phyloP scores from a whole-genome alignment of 2,329 filamentous ascomycete genomes.

The Trichoderma koningiopsis region DNA sequence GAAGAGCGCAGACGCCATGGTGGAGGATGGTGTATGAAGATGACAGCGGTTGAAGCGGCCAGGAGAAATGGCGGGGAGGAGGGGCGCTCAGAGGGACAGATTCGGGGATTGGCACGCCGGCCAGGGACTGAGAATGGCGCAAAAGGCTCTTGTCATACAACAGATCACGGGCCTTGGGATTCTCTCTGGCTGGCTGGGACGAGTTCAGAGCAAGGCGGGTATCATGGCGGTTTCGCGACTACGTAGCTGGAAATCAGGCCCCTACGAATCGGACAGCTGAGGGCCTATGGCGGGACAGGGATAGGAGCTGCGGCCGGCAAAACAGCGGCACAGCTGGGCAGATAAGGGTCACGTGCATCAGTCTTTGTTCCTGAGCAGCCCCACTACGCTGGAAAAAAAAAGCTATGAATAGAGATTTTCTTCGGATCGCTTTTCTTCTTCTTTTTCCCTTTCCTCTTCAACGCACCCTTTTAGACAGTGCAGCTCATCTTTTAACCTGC shows the following conservation, averaged over 20 bases:
- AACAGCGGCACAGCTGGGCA: slow-evolving; percentile 18
- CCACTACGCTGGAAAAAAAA: slow-evolving; percentile 6
- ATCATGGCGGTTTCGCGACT: slow-evolving; percentile 18
- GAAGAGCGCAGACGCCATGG: slow-evolving; percentile 96
- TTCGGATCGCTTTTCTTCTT: slow-evolving; percentile 31
- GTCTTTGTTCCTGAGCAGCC: slow-evolving; percentile 3
- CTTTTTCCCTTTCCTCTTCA: slow-evolving; percentile 52
- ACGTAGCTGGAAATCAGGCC: slow-evolving; percentile 24
- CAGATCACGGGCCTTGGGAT: not conserved
- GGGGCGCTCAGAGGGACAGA: slow-evolving; percentile 33
- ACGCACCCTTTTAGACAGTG: slow-evolving; percentile 87
- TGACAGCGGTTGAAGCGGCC: slow-evolving; percentile 30
- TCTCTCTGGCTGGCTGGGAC: not conserved
- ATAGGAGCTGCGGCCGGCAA: slow-evolving; percentile 25
- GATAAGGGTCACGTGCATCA: slow-evolving; percentile 25
- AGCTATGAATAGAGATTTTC: not conserved
- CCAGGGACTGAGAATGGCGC: slow-evolving; percentile 27
- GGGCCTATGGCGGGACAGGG: not conserved
- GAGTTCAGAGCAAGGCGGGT: slow-evolving; percentile 9
- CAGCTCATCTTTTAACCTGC: slow-evolving; percentile 67
- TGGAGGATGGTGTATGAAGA: slow-evolving; percentile 38
- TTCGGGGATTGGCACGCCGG: slow-evolving; percentile 29
- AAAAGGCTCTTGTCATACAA: slow-evolving; percentile 4
- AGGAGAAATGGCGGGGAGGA: slow-evolving; percentile 30
- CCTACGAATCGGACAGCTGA: slow-evolving; percentile 13